phyloP scores from a whole-genome alignment of 2,329 filamentous ascomycete genomes.

The Domatiomyces catenatus region DNA sequence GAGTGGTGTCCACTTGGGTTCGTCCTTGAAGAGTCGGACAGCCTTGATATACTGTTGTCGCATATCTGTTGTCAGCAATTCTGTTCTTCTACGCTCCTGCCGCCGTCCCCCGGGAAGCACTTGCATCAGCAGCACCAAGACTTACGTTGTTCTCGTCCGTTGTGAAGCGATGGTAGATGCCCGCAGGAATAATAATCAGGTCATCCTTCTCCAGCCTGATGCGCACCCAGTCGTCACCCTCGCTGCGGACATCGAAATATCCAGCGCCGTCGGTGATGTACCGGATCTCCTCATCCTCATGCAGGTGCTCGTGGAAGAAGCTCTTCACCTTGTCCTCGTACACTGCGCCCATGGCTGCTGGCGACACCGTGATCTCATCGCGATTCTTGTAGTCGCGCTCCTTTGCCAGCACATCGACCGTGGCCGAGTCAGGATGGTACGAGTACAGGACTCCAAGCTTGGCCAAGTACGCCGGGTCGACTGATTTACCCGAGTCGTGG shows the following conservation, averaged over 20 bases:
- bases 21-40: constrained; percentile 93
- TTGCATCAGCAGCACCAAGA: constrained; percentile 14
- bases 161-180: constrained; percentile 96
- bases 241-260: constrained; percentile 80
- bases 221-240: constrained; percentile 76
- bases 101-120: neutral
- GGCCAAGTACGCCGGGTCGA: constrained; percentile 50
- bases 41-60: constrained; percentile 68
- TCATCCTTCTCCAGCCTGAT: constrained; percentile 74
- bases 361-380: constrained; percentile 82
- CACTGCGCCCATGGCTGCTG: constrained; percentile 62
- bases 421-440: constrained; percentile 45
- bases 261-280: constrained; percentile 81
- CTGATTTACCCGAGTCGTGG: constrained; percentile 66
- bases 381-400: constrained; percentile 82
- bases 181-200: constrained; percentile 80
- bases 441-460: constrained; percentile 70
- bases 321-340: constrained; percentile 89
- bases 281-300: constrained; percentile 96
- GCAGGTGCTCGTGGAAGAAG: constrained; percentile 91
- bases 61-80: constrained; percentile 3
- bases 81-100: neutral
- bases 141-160: constrained; percentile 81
- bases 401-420: constrained; percentile 58
- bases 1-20: constrained; percentile 93